Percentiles rank a stretch among this genome's conserved stretches.
Conservation (phyloP, 1,139 yeast species). For the Arxiozyma heterogenica region DNA sequence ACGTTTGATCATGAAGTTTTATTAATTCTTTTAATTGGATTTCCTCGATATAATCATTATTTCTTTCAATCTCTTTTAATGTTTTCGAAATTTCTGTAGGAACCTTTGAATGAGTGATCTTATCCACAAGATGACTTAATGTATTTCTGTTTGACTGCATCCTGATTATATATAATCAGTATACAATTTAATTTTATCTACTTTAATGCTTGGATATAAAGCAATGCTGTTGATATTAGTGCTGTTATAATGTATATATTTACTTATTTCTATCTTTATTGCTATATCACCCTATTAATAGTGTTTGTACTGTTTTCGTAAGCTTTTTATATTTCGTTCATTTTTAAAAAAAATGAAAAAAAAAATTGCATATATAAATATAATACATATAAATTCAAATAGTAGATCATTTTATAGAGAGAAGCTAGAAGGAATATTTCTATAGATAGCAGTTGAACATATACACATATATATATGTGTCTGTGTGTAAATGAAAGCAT, state of each 20-base stretch:
- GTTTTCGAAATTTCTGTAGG: slow-evolving; percentile 21
- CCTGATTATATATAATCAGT: background rate
- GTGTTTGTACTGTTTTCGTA: background rate
- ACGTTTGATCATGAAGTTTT: slow-evolving; percentile 22
- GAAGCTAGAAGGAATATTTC: too few species aligned
- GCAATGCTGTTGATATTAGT: background rate
- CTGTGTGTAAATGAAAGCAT: too few species aligned
- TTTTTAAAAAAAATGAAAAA: too few species aligned
- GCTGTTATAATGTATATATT: background rate
- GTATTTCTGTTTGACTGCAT: background rate
- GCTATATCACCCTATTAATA: too few species aligned
- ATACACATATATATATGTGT: too few species aligned
- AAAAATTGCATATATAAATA: too few species aligned
- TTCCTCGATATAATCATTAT: slow-evolving; percentile 21
- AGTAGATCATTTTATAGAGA: too few species aligned
- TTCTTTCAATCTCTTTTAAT: slow-evolving; percentile 23
- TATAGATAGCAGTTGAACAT: too few species aligned
- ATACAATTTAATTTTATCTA: background rate
- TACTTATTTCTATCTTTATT: too few species aligned
- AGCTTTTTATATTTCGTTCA: background rate
- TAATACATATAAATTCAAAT: too few species aligned
- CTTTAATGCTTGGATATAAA: too few species aligned
- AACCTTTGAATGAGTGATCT: slow-evolving; percentile 7
- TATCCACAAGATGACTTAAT: background rate
- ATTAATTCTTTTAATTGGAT: slow-evolving; percentile 24